Conservation (phyloP, 1,284 basidiomycete species). For the Leccinum colubrinum region DNA sequence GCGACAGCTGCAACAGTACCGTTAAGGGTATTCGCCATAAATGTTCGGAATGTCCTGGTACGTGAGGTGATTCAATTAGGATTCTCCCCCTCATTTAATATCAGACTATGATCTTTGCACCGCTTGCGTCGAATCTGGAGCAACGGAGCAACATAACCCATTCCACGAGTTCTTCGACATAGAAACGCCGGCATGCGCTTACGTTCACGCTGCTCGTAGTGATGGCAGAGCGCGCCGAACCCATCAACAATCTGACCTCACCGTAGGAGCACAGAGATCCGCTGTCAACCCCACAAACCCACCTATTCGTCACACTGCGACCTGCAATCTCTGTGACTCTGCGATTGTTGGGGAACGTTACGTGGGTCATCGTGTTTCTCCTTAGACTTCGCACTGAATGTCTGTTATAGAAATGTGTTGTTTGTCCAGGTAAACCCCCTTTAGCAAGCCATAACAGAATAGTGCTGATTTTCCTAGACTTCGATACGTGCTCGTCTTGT, state of each 20-base stretch:
- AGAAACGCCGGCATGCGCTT: slow-evolving; percentile 57
- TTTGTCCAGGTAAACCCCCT: slow-evolving; percentile 49
- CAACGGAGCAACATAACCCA: slow-evolving; percentile 48
- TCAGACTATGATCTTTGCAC: slow-evolving; percentile 73
- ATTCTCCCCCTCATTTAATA: slow-evolving; percentile 1
- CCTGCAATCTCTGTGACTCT: slow-evolving; percentile 75
- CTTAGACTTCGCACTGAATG: background rate
- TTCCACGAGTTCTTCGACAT: slow-evolving; percentile 73
- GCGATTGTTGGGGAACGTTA: slow-evolving; percentile 65
- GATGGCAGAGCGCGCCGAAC: slow-evolving; percentile 14
- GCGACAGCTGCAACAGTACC: slow-evolving; percentile 51
- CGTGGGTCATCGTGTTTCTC: slow-evolving; percentile 42
- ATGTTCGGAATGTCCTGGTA: slow-evolving; percentile 70
- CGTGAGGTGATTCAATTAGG: slow-evolving; percentile 14
- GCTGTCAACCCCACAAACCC: slow-evolving; percentile 4
- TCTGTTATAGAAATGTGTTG: slow-evolving; percentile 58
- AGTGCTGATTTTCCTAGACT: slow-evolving; percentile 42
- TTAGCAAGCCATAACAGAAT: background rate
- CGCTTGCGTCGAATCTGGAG: slow-evolving; percentile 45
- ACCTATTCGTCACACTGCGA: slow-evolving; percentile 53
- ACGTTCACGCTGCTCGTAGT: slow-evolving; percentile 57
- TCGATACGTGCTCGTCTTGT: slow-evolving; percentile 72
- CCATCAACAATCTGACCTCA: slow-evolving; percentile 1
- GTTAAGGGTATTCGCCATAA: slow-evolving; percentile 69
- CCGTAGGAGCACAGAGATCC: slow-evolving; percentile 6